These are phyloP conservation scores for Dinochytrium kinnereticum DNA, from an alignment of 371 early-diverging fungal genomes.

Conservation along the genomic window DNA sequence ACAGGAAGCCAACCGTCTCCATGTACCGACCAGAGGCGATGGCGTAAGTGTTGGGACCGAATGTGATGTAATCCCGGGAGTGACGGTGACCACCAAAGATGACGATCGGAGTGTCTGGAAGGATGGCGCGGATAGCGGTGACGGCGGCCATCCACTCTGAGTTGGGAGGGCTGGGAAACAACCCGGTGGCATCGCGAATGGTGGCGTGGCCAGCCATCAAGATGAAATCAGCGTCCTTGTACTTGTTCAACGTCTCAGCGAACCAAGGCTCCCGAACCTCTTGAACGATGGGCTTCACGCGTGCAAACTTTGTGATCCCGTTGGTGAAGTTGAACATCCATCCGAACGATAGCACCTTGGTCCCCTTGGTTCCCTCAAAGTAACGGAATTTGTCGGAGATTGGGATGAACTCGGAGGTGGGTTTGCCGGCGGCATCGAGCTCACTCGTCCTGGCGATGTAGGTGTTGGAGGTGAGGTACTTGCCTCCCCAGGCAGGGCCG, in stretches of 20 bases:
- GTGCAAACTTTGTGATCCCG: conserved; percentile 45
- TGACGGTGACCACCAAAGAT: conserved; percentile 68
- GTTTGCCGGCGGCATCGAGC: conserved; percentile 51
- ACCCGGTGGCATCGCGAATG: conserved; percentile 32
- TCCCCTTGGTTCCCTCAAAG: conserved; percentile 62
- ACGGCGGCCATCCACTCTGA: conserved; percentile 55
- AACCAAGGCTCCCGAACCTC: conserved; percentile 65
- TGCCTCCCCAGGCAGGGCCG: conserved; percentile 60
- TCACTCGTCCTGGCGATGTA: conserved; percentile 52
- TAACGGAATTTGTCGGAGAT: conserved; percentile 60
- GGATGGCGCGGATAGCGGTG: conserved; percentile 57
- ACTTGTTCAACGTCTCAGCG: conserved; percentile 21
- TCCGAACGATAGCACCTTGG: conserved; percentile 62
- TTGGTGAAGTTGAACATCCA: conserved; percentile 61
- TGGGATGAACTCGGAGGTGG: conserved; percentile 21
- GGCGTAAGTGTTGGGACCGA: conserved; percentile 61
- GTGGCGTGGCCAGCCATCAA: conserved; percentile 62
- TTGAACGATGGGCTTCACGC: conserved; percentile 51
- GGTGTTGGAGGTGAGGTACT: conserved; percentile 61
- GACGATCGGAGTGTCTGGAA: conserved; percentile 61
- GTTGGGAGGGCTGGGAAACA: conserved; percentile 27
- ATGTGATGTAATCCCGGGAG: conserved; percentile 60
- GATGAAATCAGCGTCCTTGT: conserved; percentile 57
- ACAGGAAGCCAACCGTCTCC: conserved; percentile 67
- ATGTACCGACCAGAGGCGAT: conserved; percentile 64